Evolutionary conservation across 1,284 basidiomycete genomes (phyloP), one percentile per base, ranked within the genome.

Genomic region (Heterobasidion occidentale): DNA sequence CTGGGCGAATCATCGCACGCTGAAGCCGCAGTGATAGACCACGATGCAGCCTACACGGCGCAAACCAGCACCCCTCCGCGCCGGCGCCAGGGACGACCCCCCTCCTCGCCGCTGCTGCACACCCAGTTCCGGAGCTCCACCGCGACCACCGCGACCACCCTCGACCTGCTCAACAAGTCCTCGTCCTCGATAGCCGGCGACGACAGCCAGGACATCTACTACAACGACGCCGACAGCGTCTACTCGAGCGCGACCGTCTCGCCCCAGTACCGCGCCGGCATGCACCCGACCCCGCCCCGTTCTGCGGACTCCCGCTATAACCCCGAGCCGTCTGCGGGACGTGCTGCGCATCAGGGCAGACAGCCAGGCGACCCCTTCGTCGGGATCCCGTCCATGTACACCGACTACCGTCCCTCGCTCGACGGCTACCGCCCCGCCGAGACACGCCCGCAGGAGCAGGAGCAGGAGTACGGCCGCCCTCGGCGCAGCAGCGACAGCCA

Each of bases 71-170:
- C 59, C 27, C 58, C 56, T 34, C 56, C 38, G 44, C 58, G 34
- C 55, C 53, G 46, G 45, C 45, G 44, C 17, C 38, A 17, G 42
- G 54, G 42, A 33, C 59, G 27, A 34, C 58, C 63, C 36, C 80
- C 77, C 1, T 68, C 71, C 14, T 86, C 81, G 1, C 86, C 86
- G 15, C 68, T 88, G 52, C 67, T 88, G 36, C 86, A 88, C 63
- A 78, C 83, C 33, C 73, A 70, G 59, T 88, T 88, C 68, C 76
- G 83, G 19, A 70, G 71, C 58, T 85, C 84, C 33, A 73, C 73
- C 6, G 74, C 77, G 19, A 83, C 80, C 20, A 69, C 75, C n/a
- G 72, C 69, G 20, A 35, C 27, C 49, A 51, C 49, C n/a, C 71
- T 70, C 45, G 67, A 70, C 53, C 70, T 62, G 44, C 63, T 66